Evolutionary conservation across 495 filamentous ascomycete genomes (phyloP).

Genomic region (Aspergillus coremiiformis): DNA sequence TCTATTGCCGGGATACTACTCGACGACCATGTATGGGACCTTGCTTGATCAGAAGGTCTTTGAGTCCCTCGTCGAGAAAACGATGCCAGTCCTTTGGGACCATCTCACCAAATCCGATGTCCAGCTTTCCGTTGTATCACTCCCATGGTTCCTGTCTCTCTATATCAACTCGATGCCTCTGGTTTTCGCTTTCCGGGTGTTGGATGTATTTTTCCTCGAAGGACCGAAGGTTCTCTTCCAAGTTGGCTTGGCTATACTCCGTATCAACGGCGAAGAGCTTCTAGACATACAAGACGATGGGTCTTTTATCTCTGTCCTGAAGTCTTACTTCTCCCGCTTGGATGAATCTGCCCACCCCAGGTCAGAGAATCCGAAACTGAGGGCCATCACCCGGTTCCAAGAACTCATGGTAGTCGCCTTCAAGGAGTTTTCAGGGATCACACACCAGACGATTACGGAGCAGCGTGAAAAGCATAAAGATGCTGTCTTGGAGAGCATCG

Average conservation of each 20-base stretch:
- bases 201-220: constrained; percentile 97
- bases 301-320: constrained; percentile 91
- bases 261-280: constrained; percentile 96
- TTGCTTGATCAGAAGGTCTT: constrained; percentile 95
- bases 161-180: constrained; percentile 99
- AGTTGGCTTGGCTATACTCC: constrained; percentile 86
- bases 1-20: constrained; percentile 92
- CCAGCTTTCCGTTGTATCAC: constrained; percentile 94
- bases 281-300: constrained; percentile 95
- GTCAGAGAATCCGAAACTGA: constrained; percentile 85
- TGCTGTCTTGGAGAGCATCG: constrained; percentile 84
- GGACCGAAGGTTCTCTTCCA: constrained; percentile 97
- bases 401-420: constrained; percentile 98
- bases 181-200: constrained; percentile 89
- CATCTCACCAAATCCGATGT: constrained; percentile 92
- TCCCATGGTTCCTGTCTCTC: constrained; percentile 95
- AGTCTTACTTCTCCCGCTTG: constrained; percentile 85
- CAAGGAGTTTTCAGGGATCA: constrained; percentile 94
- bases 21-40: constrained; percentile 97
- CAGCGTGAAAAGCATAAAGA: constrained; percentile 88
- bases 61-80: constrained; percentile 93
- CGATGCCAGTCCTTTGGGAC: constrained; percentile 98
- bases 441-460: constrained; percentile 83
- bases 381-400: constrained; percentile 91
- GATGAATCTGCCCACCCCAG: constrained; percentile 95